These are phyloP conservation scores for Candida ovalis DNA, from an alignment of 805 yeast species.

Conservation along the genomic window DNA sequence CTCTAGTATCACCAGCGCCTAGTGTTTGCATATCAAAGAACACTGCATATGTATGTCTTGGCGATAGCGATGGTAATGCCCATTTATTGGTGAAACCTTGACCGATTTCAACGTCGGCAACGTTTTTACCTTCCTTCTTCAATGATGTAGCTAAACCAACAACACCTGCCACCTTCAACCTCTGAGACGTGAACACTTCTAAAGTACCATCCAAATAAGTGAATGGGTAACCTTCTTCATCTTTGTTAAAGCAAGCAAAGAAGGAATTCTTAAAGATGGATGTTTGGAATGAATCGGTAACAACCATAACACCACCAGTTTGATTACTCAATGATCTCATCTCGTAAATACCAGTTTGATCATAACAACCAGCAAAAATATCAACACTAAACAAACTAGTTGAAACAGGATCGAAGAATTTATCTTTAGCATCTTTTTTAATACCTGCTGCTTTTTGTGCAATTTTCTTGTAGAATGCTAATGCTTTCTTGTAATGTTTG, in stretches of 20 bases:
- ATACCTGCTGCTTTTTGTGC: constrained; percentile 65
- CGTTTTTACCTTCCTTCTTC: constrained; percentile 62
- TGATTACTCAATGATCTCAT: constrained; percentile 82
- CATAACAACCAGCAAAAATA: constrained; percentile 92
- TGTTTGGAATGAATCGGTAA: constrained; percentile 91
- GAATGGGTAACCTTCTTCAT: constrained; percentile 77
- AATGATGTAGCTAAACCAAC: constrained; percentile 89
- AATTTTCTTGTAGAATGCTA: constrained; percentile 71
- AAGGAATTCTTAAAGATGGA: constrained; percentile 91
- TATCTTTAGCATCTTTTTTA: constrained; percentile 34
- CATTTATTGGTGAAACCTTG: constrained; percentile 89
- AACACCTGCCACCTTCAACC: constrained; percentile 85
- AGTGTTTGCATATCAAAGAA: constrained; percentile 76
- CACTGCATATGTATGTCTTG: constrained; percentile 83
- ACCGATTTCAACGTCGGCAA: constrained; percentile 91
- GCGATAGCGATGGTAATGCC: constrained; percentile 80
- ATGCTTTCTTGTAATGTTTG: constrained; percentile 82
- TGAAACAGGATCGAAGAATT: constrained; percentile 33
- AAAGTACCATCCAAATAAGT: constrained; percentile 90
- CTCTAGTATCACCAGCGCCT: constrained; percentile 42
- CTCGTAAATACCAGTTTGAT: constrained; percentile 92
- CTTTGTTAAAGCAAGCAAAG: constrained; percentile 81
- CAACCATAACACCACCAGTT: constrained; percentile 86
- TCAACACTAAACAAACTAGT: constrained; percentile 77
- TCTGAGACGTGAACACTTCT: constrained; percentile 83